phyloP scores from a whole-genome alignment of 352 stramenopile genomes.

The Pythium brachiatum region DNA sequence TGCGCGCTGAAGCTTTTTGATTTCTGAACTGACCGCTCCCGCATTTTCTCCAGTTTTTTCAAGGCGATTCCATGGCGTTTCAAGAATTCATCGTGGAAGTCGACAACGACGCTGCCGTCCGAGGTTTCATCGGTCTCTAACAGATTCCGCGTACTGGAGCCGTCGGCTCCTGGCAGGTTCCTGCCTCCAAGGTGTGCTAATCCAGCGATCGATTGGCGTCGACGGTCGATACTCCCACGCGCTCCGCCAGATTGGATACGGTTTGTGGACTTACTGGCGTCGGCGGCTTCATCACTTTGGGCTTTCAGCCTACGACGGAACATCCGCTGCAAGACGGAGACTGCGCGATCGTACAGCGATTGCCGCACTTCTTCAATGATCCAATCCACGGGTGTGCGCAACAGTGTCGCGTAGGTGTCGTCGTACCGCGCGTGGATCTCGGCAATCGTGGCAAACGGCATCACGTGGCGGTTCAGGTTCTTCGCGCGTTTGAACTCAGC shows the following conservation, averaged over 20 bases:
- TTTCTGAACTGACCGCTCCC: constrained; percentile 3
- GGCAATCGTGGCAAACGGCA: constrained; percentile 35
- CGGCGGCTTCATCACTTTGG: neutral
- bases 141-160: neutral
- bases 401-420: constrained; percentile 41
- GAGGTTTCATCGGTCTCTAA: neutral
- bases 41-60: constrained; percentile 12
- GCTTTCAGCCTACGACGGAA: constrained; percentile 45
- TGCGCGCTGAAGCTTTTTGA: neutral
- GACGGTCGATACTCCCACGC: neutral
- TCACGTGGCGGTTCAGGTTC: constrained; percentile 62
- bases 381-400: constrained; percentile 41
- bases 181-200: constrained; percentile 7
- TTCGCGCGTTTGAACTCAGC: constrained; percentile 66
- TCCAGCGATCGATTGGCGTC: constrained; percentile 2
- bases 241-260: neutral
- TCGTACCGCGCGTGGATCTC: constrained; percentile 48
- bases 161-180: constrained; percentile 4
- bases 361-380: constrained; percentile 59
- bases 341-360: constrained; percentile 56
- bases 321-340: constrained; percentile 57
- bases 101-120: neutral
- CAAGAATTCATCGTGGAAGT: constrained; percentile 15
- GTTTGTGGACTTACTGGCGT: neutral
- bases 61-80: constrained; percentile 11